A percentile compares a stretch with the other conserved stretches of the same genome.
Evolutionary conservation across 1,284 basidiomycete genomes (phyloP).

Genomic region (Porogramme epimiltina): DNA sequence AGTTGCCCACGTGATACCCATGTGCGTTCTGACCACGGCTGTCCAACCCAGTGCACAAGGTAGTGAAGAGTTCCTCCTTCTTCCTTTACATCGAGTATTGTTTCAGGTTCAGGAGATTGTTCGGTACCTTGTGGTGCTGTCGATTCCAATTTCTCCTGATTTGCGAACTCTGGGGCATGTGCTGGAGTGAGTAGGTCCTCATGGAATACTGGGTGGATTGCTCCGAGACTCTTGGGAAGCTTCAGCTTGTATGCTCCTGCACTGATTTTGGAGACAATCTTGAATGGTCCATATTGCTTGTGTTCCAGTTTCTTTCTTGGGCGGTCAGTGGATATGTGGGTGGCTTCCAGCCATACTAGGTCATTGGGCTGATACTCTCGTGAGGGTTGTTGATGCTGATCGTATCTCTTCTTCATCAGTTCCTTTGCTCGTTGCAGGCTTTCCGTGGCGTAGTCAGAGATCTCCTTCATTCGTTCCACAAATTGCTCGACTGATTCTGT

Average conservation of each 20-base stretch:
- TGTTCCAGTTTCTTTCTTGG: slow-evolving; percentile 36
- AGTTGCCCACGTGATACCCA: slow-evolving; percentile 7
- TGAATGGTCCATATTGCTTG: slow-evolving; percentile 37
- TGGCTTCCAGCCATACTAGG: slow-evolving; percentile 30
- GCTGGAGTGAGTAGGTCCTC: slow-evolving; percentile 27
- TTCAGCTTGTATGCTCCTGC: slow-evolving; percentile 30
- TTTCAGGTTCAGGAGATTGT: neutral
- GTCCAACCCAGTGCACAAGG: slow-evolving; percentile 13
- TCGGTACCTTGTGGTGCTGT: neutral
- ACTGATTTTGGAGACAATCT: slow-evolving; percentile 29
- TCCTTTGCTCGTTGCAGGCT: neutral
- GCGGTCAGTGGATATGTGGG: slow-evolving; percentile 30
- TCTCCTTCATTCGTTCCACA: slow-evolving; percentile 2
- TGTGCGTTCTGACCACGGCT: slow-evolving; percentile 11
- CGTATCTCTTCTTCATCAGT: slow-evolving; percentile 9
- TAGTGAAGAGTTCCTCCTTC: slow-evolving; percentile 9
- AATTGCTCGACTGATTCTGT: slow-evolving; percentile 4
- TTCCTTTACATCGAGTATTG: slow-evolving; percentile 1
- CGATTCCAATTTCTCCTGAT: neutral
- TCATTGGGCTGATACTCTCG: slow-evolving; percentile 27
- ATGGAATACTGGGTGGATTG: slow-evolving; percentile 41
- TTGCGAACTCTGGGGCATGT: neutral
- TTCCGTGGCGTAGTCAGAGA: slow-evolving; percentile 1
- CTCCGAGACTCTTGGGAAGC: slow-evolving; percentile 31
- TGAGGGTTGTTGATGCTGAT: neutral